These are phyloP conservation scores for Umbelopsis ramanniana DNA, from an alignment of 192 early-diverging fungal genomes.

Conservation along the genomic window DNA sequence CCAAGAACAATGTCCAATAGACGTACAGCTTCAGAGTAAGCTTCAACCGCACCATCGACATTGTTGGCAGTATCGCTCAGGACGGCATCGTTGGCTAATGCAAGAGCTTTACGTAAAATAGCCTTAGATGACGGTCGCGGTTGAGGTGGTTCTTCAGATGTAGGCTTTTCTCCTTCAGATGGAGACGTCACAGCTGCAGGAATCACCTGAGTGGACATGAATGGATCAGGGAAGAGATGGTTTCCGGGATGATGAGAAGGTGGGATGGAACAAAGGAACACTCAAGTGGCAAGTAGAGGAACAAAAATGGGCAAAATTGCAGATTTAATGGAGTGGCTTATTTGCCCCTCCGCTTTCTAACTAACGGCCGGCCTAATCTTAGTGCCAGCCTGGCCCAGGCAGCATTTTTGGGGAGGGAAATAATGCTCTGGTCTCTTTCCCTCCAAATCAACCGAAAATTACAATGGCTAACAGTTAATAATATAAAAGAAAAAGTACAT, in stretches of 20 bases:
- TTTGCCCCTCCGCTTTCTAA: background rate
- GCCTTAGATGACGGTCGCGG: constrained; percentile 30
- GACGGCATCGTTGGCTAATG: constrained; percentile 41
- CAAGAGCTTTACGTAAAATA: constrained; percentile 37
- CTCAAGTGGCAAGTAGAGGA: background rate
- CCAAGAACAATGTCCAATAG: constrained; percentile 33
- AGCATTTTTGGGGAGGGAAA: too few relatives aligned
- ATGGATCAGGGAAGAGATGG: background rate
- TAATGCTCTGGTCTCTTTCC: background rate
- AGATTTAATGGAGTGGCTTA: constrained; percentile 1
- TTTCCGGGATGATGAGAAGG: constrained; percentile 14
- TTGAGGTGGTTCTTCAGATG: constrained; percentile 9
- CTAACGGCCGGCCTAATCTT: too few relatives aligned
- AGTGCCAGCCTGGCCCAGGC: too few relatives aligned
- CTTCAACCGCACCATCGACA: constrained; percentile 35
- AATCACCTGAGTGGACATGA: constrained; percentile 22
- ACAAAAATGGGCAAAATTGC: background rate
- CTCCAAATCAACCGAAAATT: background rate
- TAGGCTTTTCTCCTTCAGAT: constrained; percentile 12
- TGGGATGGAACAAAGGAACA: background rate
- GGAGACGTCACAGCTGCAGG: background rate
- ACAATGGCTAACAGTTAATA: too few relatives aligned
- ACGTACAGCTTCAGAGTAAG: constrained; percentile 41
- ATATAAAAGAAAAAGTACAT: too few relatives aligned
- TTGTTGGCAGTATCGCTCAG: constrained; percentile 40